Conservation (phyloP, 2,329 filamentous ascomycete genomes). For the Paecilomyces sp. region DNA sequence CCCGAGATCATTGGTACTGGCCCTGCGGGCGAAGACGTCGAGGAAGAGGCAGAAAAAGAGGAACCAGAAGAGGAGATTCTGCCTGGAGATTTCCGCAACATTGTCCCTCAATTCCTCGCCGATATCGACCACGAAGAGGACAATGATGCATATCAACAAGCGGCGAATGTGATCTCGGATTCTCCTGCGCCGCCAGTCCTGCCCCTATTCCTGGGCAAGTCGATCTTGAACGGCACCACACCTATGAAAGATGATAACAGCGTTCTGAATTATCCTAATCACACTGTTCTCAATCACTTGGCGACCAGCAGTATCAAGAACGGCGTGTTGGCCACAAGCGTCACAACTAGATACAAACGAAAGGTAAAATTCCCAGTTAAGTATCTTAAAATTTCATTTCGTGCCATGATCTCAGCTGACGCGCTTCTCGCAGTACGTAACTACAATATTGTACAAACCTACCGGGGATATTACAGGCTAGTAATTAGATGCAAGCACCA, state of each 20-base stretch:
- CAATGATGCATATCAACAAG: constrained; percentile 64
- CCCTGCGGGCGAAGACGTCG: constrained; percentile 28
- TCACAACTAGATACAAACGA: constrained; percentile 93
- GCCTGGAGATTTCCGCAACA: constrained; percentile 57
- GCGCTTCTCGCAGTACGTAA: constrained; percentile 65
- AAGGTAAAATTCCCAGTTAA: constrained; percentile 47
- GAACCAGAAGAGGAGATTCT: constrained; percentile 50
- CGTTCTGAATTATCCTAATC: constrained; percentile 92
- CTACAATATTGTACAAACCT: constrained; percentile 95
- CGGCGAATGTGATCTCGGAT: constrained; percentile 66
- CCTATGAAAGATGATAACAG: constrained; percentile 98
- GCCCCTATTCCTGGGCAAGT: constrained; percentile 86
- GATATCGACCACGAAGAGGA: constrained; percentile 82
- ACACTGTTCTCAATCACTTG: constrained; percentile 92
- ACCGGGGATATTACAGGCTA: constrained; percentile 44
- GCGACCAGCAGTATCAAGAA: constrained; percentile 98
- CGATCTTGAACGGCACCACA: constrained; percentile 83
- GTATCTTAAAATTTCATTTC: background rate
- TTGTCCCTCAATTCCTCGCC: constrained; percentile 75
- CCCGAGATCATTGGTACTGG: constrained; percentile 26
- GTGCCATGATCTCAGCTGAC: constrained; percentile 11
- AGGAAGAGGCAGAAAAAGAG: constrained; percentile 38
- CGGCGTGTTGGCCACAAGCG: constrained; percentile 87
- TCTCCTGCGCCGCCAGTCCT: constrained; percentile 77
- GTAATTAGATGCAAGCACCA: constrained; percentile 1